phyloP scores from a whole-genome alignment of 2,329 filamentous ascomycete species.

The Talaromyces sp. region DNA sequence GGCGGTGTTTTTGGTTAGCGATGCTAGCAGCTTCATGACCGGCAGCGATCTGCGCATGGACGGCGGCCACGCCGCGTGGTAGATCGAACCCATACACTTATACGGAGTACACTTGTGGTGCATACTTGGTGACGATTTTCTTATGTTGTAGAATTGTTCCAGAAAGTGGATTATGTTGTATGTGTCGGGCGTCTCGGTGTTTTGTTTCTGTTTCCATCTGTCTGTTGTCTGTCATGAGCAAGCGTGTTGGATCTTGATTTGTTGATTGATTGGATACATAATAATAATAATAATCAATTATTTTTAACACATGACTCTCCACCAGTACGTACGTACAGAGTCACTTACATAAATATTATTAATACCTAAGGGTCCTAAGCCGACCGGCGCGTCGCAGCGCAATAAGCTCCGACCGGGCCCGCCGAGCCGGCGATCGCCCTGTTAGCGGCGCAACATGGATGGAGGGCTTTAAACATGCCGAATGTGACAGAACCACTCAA shows the following conservation, averaged over 20 bases:
- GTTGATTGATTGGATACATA: background rate
- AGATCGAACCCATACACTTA: constrained; percentile 11
- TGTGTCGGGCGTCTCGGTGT: background rate
- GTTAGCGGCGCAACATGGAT: background rate
- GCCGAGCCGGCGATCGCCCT: background rate
- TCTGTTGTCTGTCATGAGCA: background rate
- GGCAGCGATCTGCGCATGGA: constrained; percentile 51
- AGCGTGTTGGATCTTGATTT: too few species aligned
- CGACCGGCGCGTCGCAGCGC: background rate
- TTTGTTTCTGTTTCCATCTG: background rate
- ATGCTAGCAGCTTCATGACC: constrained; percentile 53
- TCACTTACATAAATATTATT: background rate
- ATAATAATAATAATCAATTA: background rate
- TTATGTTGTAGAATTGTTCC: background rate
- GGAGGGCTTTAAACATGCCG: background rate
- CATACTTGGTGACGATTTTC: background rate
- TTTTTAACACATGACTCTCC: background rate
- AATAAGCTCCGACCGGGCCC: background rate
- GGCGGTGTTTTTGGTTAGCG: constrained; percentile 43
- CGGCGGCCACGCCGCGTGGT: constrained; percentile 52
- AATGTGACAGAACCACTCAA: too few species aligned
- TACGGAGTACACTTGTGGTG: too few species aligned
- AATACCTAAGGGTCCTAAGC: too few species aligned
- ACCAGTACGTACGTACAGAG: background rate
- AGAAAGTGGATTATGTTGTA: too few species aligned